Conservation (phyloP, 192 early-diverging fungal genomes). For the Dispira parvispora region DNA sequence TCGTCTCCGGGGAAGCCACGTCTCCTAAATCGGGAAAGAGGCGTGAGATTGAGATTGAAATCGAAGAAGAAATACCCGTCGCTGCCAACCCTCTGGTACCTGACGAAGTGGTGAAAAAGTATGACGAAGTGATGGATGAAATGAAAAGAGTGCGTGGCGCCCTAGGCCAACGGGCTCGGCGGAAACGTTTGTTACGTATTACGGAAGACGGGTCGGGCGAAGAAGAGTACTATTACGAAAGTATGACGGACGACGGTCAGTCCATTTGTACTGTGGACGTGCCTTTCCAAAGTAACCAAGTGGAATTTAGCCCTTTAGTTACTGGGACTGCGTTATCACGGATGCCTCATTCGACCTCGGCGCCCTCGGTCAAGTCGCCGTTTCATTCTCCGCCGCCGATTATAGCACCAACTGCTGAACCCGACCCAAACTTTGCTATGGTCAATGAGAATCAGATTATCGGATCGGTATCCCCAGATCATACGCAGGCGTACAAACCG, state of each 20-base stretch:
- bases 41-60: constrained; percentile 10
- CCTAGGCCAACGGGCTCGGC: constrained; percentile 7
- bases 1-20: neutral
- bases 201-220: neutral
- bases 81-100: constrained; percentile 9
- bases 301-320: neutral
- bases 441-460: too few species aligned
- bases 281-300: neutral
- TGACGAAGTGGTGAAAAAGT: constrained; percentile 12
- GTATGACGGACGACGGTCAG: neutral
- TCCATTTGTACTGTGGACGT: constrained; percentile 4
- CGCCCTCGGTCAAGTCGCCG: neutral
- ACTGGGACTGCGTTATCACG: neutral
- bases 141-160: constrained; percentile 9
- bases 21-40: neutral
- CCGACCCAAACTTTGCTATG: too few species aligned
- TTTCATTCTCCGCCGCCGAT: neutral
- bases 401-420: neutral
- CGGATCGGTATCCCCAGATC: too few species aligned
- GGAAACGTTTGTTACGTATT: neutral
- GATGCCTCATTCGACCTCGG: neutral
- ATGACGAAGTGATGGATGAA: constrained; percentile 12
- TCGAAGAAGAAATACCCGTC: constrained; percentile 10
- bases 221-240: neutral
- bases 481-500: too few species aligned